These are phyloP conservation scores for Aegilops tauschii DNA, from an alignment of 176 grass and related monocot species.

Conservation along the genomic window DNA sequence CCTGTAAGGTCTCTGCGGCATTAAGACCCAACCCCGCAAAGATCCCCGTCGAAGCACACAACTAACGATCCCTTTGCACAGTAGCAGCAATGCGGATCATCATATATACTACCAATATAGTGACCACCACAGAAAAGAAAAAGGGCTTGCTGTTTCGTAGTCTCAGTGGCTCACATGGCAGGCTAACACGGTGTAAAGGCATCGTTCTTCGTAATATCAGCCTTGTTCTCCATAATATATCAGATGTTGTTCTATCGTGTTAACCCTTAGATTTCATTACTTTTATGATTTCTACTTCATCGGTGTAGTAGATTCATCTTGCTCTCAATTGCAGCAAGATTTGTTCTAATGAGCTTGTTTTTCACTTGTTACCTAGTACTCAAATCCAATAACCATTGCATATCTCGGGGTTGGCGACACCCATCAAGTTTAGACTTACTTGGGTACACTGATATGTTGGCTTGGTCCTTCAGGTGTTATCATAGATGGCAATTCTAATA, in stretches of 20 bases:
- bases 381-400: neutral
- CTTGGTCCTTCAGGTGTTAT: neutral
- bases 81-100: neutral
- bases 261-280: neutral
- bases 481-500: neutral
- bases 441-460: neutral
- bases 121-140: neutral
- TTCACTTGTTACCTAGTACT: neutral
- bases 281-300: neutral
- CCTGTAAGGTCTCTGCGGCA: conserved; percentile 29
- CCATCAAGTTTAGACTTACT: conserved; percentile 4
- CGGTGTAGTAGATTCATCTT: conserved; percentile 1
- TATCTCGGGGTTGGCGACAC: neutral
- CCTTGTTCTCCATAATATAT: neutral
- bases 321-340: neutral
- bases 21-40: neutral
- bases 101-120: conserved; percentile 6
- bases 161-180: conserved; percentile 20
- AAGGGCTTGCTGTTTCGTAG: neutral
- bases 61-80: conserved; percentile 9
- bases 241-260: neutral
- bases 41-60: conserved; percentile 28
- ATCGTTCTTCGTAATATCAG: neutral
- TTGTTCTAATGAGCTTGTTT: neutral
- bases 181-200: neutral